phyloP scores from a whole-genome alignment of 2,329 filamentous ascomycete genomes.

The Orbilia quercus region DNA sequence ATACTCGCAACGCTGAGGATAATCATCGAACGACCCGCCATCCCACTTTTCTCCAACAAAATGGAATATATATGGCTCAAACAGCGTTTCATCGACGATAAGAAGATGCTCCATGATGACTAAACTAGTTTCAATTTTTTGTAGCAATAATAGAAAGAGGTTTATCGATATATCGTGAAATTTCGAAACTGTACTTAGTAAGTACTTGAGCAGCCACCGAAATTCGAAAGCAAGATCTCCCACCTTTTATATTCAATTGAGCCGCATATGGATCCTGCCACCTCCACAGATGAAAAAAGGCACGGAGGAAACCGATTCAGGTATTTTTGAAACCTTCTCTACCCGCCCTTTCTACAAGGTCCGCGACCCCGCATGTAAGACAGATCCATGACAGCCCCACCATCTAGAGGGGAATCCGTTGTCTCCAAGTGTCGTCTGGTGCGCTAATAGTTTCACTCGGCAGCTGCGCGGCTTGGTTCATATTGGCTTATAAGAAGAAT shows the following conservation, averaged over 20 bases:
- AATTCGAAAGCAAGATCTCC: not conserved
- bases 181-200: too few species aligned
- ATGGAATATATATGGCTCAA: slow-evolving; percentile 21
- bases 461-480: too few species aligned
- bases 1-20: slow-evolving; percentile 38
- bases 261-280: slow-evolving; percentile 14
- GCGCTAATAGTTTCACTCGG: not conserved
- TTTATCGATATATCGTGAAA: not conserved
- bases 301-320: not conserved
- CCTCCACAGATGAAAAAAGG: not conserved
- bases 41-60: slow-evolving; percentile 52
- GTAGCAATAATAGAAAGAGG: too few species aligned
- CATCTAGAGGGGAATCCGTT: not conserved
- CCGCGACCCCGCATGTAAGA: slow-evolving; percentile 42
- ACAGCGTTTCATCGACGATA: slow-evolving; percentile 17
- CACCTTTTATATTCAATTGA: slow-evolving; percentile 39
- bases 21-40: slow-evolving; percentile 42
- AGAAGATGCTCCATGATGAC: slow-evolving; percentile 47
- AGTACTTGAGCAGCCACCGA: too few species aligned
- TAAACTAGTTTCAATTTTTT: slow-evolving; percentile 1
- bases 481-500: too few species aligned
- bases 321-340: slow-evolving; percentile 29
- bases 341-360: not conserved
- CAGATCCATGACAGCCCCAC: slow-evolving; percentile 19
- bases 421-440: not conserved